Evolutionary conservation across 2,329 filamentous ascomycete genomes (phyloP).

Genomic region (Penicillium sp.): DNA sequence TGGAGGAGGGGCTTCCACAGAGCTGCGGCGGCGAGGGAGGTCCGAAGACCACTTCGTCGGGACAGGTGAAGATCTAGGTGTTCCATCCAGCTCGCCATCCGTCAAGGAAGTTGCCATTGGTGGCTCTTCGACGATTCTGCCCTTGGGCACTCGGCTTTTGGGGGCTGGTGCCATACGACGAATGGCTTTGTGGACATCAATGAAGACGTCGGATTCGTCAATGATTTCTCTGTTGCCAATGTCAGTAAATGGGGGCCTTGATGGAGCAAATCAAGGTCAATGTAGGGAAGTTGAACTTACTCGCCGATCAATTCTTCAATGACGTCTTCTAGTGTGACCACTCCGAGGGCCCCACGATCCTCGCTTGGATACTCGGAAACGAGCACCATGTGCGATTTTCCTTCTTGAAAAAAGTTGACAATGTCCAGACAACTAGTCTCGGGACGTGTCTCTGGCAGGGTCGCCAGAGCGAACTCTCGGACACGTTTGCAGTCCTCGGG

Average conservation of each 20-base stretch:
- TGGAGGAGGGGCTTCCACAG: constrained; percentile 40
- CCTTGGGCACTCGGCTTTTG: constrained; percentile 67
- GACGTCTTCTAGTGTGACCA: constrained; percentile 95
- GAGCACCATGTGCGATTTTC: constrained; percentile 97
- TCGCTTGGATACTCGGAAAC: constrained; percentile 92
- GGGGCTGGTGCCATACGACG: constrained; percentile 84
- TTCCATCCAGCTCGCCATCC: constrained; percentile 46
- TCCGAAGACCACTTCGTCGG: constrained; percentile 19
- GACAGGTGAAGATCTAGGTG: constrained; percentile 30
- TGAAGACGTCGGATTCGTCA: constrained; percentile 96
- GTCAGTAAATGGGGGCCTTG: constrained; percentile 22
- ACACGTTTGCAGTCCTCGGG: constrained; percentile 88
- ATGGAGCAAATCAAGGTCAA: not conserved
- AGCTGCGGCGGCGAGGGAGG: constrained; percentile 34
- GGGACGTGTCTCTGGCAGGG: constrained; percentile 88
- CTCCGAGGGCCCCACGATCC: constrained; percentile 84
- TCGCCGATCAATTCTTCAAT: constrained; percentile 99
- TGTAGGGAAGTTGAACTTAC: constrained; percentile 55
- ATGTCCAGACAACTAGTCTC: constrained; percentile 98
- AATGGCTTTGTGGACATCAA: constrained; percentile 98
- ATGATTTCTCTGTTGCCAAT: constrained; percentile 78
- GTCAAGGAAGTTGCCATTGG: constrained; percentile 35
- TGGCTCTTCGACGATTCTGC: constrained; percentile 54
- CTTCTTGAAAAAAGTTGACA: constrained; percentile 99
- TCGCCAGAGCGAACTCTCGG: constrained; percentile 87